Base-by-base conservation (phyloP, 1,139 yeast species). In the Scheffersomyces parashehatae region DNA sequence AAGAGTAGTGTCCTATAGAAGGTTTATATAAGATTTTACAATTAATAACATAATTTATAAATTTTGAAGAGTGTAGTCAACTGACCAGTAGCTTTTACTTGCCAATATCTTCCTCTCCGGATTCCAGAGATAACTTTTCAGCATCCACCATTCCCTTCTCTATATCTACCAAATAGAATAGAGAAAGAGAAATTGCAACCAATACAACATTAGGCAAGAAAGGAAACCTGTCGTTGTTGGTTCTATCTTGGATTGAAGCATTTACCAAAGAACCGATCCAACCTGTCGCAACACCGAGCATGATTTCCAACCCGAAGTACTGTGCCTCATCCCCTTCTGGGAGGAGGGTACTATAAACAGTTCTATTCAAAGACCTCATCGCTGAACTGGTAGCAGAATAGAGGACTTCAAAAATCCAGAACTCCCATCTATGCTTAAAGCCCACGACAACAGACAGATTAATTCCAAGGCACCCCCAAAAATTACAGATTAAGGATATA, bases 281-380 rank as follows among this genome's bases (percentile, higher is more conserved):
- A 1, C 77, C 75, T 3, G 75, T 66, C 4, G 76, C 68, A 10
- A 73, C 66, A 0, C 78, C 77, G 30, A 73, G 57, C 63, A 71
- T 64, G 5, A 72, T 59, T 43, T 73, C 78, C 37, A 73, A 54
- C 0, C 78, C 79, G 52, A 73, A 72, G 42, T 63, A 73, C 48
- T 73, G 77, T 1, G 76, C 77, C 45, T 73, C 78, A 31, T 68
- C 66, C 0, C 77, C 77, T 41, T 58, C 64, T 0, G 79, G 79
- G 16, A 73, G 54, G 42, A 73, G 53, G 0, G 73, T 57, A 37
- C 75, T 68, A 47, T 72, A 73, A 0, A 69, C 56, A 2, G 67
- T 61, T 47, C 79, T 58, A 45, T 72, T 70, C 35, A 73, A 47
- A 1, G 71, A 61, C 41, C 79, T 59, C 48, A 72, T 49, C 0